A percentile compares a stretch with the other conserved stretches of the same genome.
These are phyloP conservation scores for Suillus luteus DNA, from an alignment of 768 basidiomycete species.

Conservation along the genomic window DNA sequence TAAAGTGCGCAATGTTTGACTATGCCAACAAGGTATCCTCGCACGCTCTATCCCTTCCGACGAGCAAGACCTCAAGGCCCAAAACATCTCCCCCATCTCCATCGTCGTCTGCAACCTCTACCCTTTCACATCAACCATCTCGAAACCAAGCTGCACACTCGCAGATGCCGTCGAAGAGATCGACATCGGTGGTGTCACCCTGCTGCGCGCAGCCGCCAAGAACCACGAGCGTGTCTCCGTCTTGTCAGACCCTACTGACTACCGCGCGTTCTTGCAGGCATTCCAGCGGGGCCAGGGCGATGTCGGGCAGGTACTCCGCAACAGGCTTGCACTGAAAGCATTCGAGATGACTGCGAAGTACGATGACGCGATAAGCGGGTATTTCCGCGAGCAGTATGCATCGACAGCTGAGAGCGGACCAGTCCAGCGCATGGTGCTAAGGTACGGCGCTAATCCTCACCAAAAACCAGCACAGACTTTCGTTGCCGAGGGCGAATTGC, in stretches of 20 bases:
- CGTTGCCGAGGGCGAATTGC: slow-evolving; percentile 83
- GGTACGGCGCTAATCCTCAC: slow-evolving; percentile 98
- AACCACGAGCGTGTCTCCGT: slow-evolving; percentile 94
- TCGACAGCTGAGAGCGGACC: slow-evolving; percentile 76
- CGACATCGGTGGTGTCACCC: slow-evolving; percentile 97
- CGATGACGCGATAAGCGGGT: slow-evolving; percentile 93
- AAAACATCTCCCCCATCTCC: slow-evolving; percentile 88
- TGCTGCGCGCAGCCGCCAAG: slow-evolving; percentile 96
- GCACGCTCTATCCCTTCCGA: slow-evolving; percentile 92
- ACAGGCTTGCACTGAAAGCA: slow-evolving; percentile 89
- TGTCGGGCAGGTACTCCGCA: slow-evolving; percentile 69
- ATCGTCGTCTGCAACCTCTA: slow-evolving; percentile 99
- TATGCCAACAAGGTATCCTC: slow-evolving; percentile 70
- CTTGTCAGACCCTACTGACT: slow-evolving; percentile 87
- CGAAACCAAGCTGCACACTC: slow-evolving; percentile 86
- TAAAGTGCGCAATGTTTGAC: slow-evolving; percentile 6
- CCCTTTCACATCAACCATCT: slow-evolving; percentile 91
- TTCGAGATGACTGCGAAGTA: slow-evolving; percentile 96
- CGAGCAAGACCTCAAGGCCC: slow-evolving; percentile 78
- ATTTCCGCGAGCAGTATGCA: slow-evolving; percentile 96
- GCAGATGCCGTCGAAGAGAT: slow-evolving; percentile 96
- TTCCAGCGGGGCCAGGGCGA: slow-evolving; percentile 77
- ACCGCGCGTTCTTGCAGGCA: slow-evolving; percentile 74
- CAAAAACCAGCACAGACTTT: slow-evolving; percentile 98
- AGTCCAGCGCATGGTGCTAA: slow-evolving; percentile 81